These are phyloP conservation scores for Cruciata laevipes DNA, from an alignment of 257 asterid species.

Conservation along the genomic window DNA sequence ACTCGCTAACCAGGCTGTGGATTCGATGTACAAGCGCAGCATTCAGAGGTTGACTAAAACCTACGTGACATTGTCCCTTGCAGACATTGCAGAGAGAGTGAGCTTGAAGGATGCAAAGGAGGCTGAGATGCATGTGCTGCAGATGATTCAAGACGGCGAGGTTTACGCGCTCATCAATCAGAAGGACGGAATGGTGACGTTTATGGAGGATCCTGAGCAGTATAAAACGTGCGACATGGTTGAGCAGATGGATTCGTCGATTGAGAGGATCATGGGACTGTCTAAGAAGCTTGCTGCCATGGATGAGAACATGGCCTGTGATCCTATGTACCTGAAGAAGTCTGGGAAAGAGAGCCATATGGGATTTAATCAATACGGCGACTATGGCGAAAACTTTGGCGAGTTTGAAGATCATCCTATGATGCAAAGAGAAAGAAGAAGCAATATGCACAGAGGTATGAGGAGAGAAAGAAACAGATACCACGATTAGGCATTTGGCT, in stretches of 20 bases:
- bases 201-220: conserved; percentile 96
- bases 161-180: conserved; percentile 90
- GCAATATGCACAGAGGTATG: no score
- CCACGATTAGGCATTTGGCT: no score
- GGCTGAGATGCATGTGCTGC: conserved; percentile 97
- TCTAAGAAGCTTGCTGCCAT: conserved; percentile 67
- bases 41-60: conserved; percentile 96
- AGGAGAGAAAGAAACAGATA: no score
- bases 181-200: conserved; percentile 99
- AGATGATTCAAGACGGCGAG: conserved; percentile 94
- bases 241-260: conserved; percentile 78
- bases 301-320: conserved; percentile 78
- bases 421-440: no score
- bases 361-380: no score
- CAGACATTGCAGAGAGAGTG: conserved; percentile 81
- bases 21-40: conserved; percentile 89
- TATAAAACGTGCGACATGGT: conserved; percentile 88
- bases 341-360: no score
- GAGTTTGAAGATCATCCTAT: no score
- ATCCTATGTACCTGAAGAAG: conserved; percentile 70
- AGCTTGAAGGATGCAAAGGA: conserved; percentile 68
- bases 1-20: conserved; percentile 81
- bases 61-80: conserved; percentile 85
- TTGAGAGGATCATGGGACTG: conserved; percentile 76
- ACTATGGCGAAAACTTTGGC: no score